A percentile compares a stretch with the other conserved stretches of the same genome.
Evolutionary conservation across 257 asterid genomes (phyloP).

Genomic region (Solanum paucissectum): DNA sequence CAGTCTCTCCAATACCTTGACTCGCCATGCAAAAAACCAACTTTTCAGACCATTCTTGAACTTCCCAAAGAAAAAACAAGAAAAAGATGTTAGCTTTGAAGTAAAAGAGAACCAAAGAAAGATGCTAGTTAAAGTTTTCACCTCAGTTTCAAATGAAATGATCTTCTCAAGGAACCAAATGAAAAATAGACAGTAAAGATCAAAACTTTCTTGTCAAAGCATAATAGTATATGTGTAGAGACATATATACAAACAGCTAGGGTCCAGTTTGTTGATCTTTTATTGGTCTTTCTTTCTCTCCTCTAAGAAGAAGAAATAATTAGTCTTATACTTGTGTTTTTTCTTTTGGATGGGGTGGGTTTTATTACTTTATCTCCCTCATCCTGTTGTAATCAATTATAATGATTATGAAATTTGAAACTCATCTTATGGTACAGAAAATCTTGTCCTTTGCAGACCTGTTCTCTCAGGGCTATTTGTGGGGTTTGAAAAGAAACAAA

Average conservation of each 20-base stretch:
- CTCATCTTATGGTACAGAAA: conserved; percentile 25
- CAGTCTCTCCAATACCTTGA: conserved; percentile 28
- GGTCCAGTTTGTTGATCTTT: conserved; percentile 14
- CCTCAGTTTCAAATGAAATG: background rate
- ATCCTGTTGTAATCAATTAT: conserved; percentile 6
- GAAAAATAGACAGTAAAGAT: background rate
- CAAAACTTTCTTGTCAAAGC: background rate
- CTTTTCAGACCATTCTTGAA: conserved; percentile 31
- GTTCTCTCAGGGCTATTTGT: conserved; percentile 25
- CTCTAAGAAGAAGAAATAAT: conserved; percentile 30
- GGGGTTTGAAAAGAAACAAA: conserved; percentile 29
- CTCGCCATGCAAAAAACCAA: conserved; percentile 56
- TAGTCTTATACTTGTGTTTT: conserved; percentile 29
- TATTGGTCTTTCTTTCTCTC: conserved; percentile 23
- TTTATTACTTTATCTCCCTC: conserved; percentile 4
- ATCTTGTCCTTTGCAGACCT: conserved; percentile 41
- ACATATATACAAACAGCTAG: conserved; percentile 17
- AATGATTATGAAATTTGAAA: conserved; percentile 14
- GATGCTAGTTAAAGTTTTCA: background rate
- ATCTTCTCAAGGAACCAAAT: background rate
- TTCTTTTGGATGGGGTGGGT: conserved; percentile 3
- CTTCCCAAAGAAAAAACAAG: background rate
- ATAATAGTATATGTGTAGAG: conserved; percentile 6
- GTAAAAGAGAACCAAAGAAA: background rate
- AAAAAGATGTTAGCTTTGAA: background rate